Conservation (phyloP, 495 filamentous ascomycete genomes). For the Penicillium soppii region DNA sequence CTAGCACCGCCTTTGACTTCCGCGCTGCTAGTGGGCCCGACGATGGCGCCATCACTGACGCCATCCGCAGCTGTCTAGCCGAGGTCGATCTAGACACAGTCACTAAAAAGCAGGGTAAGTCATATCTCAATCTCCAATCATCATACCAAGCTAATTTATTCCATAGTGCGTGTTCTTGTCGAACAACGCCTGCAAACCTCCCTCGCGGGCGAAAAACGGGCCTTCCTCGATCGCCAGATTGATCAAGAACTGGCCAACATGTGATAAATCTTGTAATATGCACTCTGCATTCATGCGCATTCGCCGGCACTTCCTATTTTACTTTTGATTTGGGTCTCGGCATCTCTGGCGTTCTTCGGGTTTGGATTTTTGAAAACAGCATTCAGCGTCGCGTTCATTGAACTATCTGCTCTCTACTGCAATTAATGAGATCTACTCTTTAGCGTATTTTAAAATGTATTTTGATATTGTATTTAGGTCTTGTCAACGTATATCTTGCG, state of each 20-base stretch:
- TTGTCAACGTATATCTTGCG: background rate
- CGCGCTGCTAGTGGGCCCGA: constrained; percentile 66
- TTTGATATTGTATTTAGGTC: background rate
- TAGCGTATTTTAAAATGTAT: constrained; percentile 5
- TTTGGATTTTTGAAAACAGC: constrained; percentile 14
- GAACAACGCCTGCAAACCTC: constrained; percentile 91
- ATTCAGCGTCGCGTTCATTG: constrained; percentile 23
- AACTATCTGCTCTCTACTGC: constrained; percentile 1
- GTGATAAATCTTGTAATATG: constrained; percentile 49
- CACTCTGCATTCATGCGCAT: constrained; percentile 19
- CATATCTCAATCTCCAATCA: background rate
- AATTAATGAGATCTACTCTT: constrained; percentile 10
- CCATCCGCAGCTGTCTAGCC: constrained; percentile 75
- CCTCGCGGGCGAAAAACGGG: constrained; percentile 73
- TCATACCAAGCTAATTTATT: constrained; percentile 12
- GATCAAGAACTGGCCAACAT: constrained; percentile 93
- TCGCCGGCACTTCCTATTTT: background rate
- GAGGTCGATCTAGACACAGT: constrained; percentile 94
- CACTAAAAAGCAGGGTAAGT: constrained; percentile 90
- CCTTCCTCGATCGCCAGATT: constrained; percentile 87
- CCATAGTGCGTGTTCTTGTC: constrained; percentile 73
- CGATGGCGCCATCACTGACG: constrained; percentile 70
- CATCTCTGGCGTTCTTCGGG: constrained; percentile 32
- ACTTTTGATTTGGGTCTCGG: constrained; percentile 22
- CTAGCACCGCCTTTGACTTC: constrained; percentile 70